A percentile compares a stretch with the other conserved stretches of the same genome.
Conservation (phyloP, 2,329 filamentous ascomycete species). For the Rhinocladiella mackenziei region DNA sequence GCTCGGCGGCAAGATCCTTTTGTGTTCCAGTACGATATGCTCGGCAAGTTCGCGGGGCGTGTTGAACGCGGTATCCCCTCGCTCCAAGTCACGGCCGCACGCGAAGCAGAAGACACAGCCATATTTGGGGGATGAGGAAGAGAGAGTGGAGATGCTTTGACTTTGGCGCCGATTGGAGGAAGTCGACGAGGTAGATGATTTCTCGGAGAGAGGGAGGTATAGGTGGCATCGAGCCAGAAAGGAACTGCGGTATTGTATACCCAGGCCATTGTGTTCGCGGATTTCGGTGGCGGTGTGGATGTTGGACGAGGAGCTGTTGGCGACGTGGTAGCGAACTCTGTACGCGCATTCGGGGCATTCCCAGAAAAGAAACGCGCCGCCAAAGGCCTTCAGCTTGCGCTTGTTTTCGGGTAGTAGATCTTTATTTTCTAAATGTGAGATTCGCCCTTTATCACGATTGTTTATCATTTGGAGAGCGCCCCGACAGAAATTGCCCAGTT, state of each 20-base stretch:
- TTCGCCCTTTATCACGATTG: slow-evolving; percentile 23
- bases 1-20: slow-evolving; percentile 14
- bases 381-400: slow-evolving; percentile 18
- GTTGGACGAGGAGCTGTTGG: slow-evolving; percentile 20
- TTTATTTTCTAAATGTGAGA: slow-evolving; percentile 20
- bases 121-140: slow-evolving; percentile 16
- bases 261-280: slow-evolving; percentile 18
- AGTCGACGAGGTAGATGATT: neutral
- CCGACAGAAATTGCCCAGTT: slow-evolving; percentile 27
- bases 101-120: slow-evolving; percentile 30
- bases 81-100: slow-evolving; percentile 17
- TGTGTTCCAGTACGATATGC: slow-evolving; percentile 24
- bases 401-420: slow-evolving; percentile 23
- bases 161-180: no score
- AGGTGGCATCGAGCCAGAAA: slow-evolving; percentile 28
- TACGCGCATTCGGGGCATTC: slow-evolving; percentile 28
- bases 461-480: slow-evolving; percentile 29
- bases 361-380: slow-evolving; percentile 29
- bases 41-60: slow-evolving; percentile 21
- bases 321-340: slow-evolving; percentile 27
- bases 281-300: slow-evolving; percentile 27
- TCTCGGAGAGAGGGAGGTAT: slow-evolving; percentile 19
- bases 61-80: slow-evolving; percentile 15
- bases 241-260: slow-evolving; percentile 25
- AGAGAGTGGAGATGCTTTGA: neutral